These are phyloP conservation scores for Teunomyces barrocoloradensis DNA, from an alignment of 805 yeast species.

Conservation along the genomic window DNA sequence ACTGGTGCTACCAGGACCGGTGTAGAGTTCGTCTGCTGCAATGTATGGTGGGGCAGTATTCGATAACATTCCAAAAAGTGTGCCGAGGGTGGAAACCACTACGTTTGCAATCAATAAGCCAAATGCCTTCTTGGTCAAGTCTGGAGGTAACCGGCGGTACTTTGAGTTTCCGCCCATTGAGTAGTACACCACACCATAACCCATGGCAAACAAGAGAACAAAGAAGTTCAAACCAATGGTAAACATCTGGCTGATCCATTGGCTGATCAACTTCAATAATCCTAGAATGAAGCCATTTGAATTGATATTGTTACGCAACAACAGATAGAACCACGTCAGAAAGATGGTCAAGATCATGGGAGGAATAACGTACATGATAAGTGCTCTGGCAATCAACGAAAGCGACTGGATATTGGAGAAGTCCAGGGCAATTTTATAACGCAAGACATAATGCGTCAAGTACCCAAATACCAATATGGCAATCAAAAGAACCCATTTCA, in stretches of 20 bases:
- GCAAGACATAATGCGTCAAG: slow-evolving; percentile 24
- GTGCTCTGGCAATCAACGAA: slow-evolving; percentile 26
- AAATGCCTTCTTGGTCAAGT: slow-evolving; percentile 7
- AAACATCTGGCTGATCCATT: slow-evolving; percentile 5
- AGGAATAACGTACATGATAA: slow-evolving; percentile 23
- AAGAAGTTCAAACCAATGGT: slow-evolving; percentile 9
- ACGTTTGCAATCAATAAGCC: slow-evolving; percentile 3
- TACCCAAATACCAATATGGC: slow-evolving; percentile 16
- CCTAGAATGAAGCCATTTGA: slow-evolving; percentile 1
- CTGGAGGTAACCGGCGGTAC: slow-evolving; percentile 22
- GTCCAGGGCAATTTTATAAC: slow-evolving; percentile 23
- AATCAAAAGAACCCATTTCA: slow-evolving; percentile 12
- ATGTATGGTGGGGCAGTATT: background rate
- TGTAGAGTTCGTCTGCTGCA: background rate
- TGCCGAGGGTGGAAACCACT: background rate
- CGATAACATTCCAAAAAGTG: background rate
- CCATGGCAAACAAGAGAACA: slow-evolving; percentile 30
- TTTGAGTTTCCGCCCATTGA: slow-evolving; percentile 20
- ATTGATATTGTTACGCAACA: slow-evolving; percentile 12
- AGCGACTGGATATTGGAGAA: slow-evolving; percentile 25
- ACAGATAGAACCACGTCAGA: background rate
- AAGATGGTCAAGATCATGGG: slow-evolving; percentile 14
- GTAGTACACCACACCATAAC: slow-evolving; percentile 33
- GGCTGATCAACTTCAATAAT: slow-evolving; percentile 2
- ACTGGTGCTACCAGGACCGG: background rate